Evolutionary conservation across 306 rosid genomes (phyloP).

Genomic region (Chamaecrista fasciculata): DNA sequence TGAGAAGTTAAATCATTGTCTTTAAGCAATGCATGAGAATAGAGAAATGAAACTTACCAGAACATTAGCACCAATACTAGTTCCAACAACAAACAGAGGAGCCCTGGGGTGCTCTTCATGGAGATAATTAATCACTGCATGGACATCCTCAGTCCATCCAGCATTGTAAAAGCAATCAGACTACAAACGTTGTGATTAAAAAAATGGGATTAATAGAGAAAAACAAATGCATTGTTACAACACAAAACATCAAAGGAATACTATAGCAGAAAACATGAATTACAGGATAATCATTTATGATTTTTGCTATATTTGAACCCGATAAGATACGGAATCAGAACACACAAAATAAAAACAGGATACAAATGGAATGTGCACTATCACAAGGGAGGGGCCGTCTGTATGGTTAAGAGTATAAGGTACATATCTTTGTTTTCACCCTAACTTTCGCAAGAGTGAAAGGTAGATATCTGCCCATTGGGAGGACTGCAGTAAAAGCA

Average conservation of each 20-base stretch:
- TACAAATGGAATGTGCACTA: neutral
- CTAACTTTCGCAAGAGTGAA: neutral
- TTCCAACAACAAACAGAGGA: constrained; percentile 82
- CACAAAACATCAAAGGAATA: neutral
- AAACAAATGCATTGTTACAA: constrained; percentile 23
- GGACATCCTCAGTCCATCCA: constrained; percentile 96
- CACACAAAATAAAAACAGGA: neutral
- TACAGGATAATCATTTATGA: neutral
- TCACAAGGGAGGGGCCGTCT: neutral
- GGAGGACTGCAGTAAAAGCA: neutral
- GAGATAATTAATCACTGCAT: constrained; percentile 60
- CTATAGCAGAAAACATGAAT: neutral
- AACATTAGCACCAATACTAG: constrained; percentile 92
- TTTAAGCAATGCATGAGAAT: constrained; percentile 19
- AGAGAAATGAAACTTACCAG: constrained; percentile 52
- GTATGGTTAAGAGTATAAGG: neutral
- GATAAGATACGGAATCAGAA: neutral
- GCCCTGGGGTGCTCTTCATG: constrained; percentile 65
- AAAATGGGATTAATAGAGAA: constrained; percentile 15
- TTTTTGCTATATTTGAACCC: neutral
- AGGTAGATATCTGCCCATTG: neutral
- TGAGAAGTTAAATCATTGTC: constrained; percentile 8
- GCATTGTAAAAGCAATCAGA: constrained; percentile 97
- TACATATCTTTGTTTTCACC: neutral
- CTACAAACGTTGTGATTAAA: constrained; percentile 51